Base-by-base conservation (phyloP, 768 basidiomycete genomes). In the Chalciporus piperatus region DNA sequence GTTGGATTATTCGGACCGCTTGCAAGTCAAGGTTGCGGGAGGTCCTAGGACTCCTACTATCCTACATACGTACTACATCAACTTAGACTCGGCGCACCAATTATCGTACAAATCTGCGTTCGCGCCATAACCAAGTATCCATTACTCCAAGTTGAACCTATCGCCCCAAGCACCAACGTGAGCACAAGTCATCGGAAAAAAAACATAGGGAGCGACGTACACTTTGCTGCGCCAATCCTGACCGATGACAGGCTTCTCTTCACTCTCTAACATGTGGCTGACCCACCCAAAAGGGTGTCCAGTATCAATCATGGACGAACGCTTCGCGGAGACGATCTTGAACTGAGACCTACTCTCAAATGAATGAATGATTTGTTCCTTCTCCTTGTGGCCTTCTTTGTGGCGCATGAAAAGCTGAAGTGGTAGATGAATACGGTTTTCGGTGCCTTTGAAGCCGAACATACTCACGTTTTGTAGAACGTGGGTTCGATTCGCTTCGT, bases 231-330 rank as follows among this genome's bases (percentile, higher is more conserved):
- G 70, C 84, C 84, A 86, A n/a, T 70, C 74, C 45, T 74, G 62
- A 9, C 79, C 78, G 8, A 64, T 52, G 28, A 48, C 27, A 6
- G 74, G 79, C 17, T 74, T 69, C 33, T 78, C 77, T 44, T 74
- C 72, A 28, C 74, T 59, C 27, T 69, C 67, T 14, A 63, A 55
- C 59, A 64, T 74, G 69, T 84, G 80, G 59, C 84, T 84, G 17
- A 87, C 80, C 84, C 87, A 90, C 5, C 89, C 86, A 8, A 79
- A 69, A 8, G 88, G 83, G 51, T 86, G 79, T 0, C 89, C 86
- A 37, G 75, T 72, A 19, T 80, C 70, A 35, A 95, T 68, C 39
- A 95, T 66, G 39, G 84, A 87, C 42, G 89, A 72, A 25, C 85
- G 76, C 72, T 87, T 87, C 54, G 84, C 78, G 14, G 75, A 73